Percentiles rank a stretch among this genome's conserved stretches.
Conservation (phyloP, 78 protist species). For the Speleostelium caveatum region DNA sequence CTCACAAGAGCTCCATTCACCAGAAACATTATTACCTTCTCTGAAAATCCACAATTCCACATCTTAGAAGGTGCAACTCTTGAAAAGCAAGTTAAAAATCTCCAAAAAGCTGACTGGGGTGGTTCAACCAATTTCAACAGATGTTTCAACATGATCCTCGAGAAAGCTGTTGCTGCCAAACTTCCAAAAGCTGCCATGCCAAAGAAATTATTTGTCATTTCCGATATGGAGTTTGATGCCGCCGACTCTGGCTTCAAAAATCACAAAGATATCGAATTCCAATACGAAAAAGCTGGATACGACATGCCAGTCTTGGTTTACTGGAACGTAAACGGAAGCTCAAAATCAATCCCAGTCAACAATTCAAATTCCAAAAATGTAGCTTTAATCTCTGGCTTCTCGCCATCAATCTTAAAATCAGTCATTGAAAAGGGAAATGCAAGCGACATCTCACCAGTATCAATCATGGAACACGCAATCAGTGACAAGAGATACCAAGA, state of each 20-base stretch:
- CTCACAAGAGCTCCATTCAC: conserved; percentile 56
- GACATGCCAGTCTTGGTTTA: conserved; percentile 46
- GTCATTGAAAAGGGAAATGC: conserved; percentile 64
- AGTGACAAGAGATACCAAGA: conserved; percentile 48
- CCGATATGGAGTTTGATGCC: conserved; percentile 72
- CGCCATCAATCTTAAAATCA: conserved; percentile 64
- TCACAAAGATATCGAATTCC: conserved; percentile 9
- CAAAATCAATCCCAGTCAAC: conserved; percentile 3
- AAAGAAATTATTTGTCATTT: conserved; percentile 68
- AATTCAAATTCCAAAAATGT: conserved; percentile 14
- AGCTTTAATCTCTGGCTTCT: conserved; percentile 74
- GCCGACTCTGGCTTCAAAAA: conserved; percentile 35
- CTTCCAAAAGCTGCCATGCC: conserved; percentile 75
- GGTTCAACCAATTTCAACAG: conserved; percentile 56
- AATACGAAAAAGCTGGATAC: conserved; percentile 64
- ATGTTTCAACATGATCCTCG: conserved; percentile 23
- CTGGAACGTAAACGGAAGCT: conserved; percentile 70
- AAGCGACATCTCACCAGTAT: conserved; percentile 1
- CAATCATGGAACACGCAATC: conserved; percentile 20
- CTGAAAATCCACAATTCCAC: conserved; percentile 50
- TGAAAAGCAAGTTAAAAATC: conserved; percentile 13
- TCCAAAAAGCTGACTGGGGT: conserved; percentile 35
- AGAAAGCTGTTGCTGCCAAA: conserved; percentile 26
- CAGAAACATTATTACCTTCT: conserved; percentile 57
- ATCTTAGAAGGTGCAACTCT: conserved; percentile 9